phyloP scores from a whole-genome alignment of 2,329 filamentous ascomycete species.

The Xylaria sp. region DNA sequence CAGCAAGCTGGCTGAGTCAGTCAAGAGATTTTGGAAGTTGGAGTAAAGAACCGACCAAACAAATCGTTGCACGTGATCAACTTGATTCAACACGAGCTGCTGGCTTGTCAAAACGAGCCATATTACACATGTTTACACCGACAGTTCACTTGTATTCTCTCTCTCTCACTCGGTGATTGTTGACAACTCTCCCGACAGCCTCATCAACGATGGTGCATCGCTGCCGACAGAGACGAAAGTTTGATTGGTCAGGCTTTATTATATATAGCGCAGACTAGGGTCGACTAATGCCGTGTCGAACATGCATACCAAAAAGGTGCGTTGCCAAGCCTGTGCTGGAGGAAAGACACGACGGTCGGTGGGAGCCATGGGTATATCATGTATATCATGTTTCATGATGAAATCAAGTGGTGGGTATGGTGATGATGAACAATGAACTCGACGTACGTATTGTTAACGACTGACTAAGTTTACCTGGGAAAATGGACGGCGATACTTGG shows the following conservation, averaged over 20 bases:
- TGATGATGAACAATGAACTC: background rate
- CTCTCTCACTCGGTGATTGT: background rate
- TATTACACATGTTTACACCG: constrained; percentile 1
- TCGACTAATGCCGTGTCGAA: background rate
- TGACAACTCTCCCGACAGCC: background rate
- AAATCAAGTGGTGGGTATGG: background rate
- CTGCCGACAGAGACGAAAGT: background rate
- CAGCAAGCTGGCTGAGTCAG: constrained; percentile 27
- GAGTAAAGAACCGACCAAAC: constrained; percentile 14
- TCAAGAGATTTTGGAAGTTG: constrained; percentile 16
- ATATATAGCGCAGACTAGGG: background rate
- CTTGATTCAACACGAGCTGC: constrained; percentile 7
- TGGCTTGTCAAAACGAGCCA: background rate
- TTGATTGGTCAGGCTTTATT: background rate
- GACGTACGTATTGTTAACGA: background rate
- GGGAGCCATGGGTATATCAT: background rate
- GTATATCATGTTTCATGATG: background rate
- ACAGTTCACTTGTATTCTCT: background rate
- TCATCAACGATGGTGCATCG: background rate
- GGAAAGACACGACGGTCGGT: constrained; percentile 1
- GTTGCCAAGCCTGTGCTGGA: background rate
- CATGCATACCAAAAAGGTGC: constrained; percentile 14
- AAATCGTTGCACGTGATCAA: constrained; percentile 19
- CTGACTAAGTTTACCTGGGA: constrained; percentile 14
- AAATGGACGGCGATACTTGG: constrained; percentile 4